These are phyloP conservation scores for Vinca major DNA, from an alignment of 305 asterid genomes.

Conservation along the genomic window DNA sequence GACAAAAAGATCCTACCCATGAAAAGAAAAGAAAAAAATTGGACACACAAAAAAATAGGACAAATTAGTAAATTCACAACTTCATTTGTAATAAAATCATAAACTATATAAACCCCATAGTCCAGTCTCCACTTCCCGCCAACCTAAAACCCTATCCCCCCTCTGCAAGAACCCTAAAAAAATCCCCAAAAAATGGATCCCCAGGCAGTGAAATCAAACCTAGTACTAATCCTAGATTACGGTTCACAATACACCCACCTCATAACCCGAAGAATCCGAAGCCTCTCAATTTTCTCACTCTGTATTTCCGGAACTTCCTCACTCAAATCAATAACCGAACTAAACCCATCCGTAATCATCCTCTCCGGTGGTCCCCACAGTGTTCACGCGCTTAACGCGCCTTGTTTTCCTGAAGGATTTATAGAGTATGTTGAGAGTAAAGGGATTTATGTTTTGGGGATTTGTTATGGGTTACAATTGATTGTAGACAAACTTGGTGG, in stretches of 20 bases:
- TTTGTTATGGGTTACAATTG: constrained; percentile 85
- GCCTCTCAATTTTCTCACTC: constrained; percentile 69
- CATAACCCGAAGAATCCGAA: constrained; percentile 87
- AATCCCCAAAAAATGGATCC: constrained; percentile 35
- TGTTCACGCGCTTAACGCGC: constrained; percentile 64
- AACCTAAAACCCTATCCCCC: constrained; percentile 60
- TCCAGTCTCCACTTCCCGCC: constrained; percentile 41
- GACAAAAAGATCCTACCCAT: too few species aligned
- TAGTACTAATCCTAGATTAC: constrained; percentile 69
- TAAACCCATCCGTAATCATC: constrained; percentile 58
- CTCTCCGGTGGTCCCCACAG: constrained; percentile 98
- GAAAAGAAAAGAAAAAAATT: neutral
- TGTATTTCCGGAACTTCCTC: constrained; percentile 75
- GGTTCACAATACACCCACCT: constrained; percentile 97
- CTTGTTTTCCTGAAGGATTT: constrained; percentile 64
- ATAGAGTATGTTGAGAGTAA: constrained; percentile 49
- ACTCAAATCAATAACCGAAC: constrained; percentile 47
- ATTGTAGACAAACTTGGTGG: constrained; percentile 86
- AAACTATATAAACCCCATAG: too few species aligned
- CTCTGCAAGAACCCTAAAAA: neutral
- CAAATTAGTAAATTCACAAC: neutral
- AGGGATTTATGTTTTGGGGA: constrained; percentile 52
- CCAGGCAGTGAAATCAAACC: constrained; percentile 46
- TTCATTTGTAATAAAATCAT: neutral
- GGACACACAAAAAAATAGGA: neutral